Evolutionary conservation across 176 grass and related monocot genomes (phyloP), one percentile per base, ranked within the genome.

Genomic region (Oropetium thomaeum): DNA sequence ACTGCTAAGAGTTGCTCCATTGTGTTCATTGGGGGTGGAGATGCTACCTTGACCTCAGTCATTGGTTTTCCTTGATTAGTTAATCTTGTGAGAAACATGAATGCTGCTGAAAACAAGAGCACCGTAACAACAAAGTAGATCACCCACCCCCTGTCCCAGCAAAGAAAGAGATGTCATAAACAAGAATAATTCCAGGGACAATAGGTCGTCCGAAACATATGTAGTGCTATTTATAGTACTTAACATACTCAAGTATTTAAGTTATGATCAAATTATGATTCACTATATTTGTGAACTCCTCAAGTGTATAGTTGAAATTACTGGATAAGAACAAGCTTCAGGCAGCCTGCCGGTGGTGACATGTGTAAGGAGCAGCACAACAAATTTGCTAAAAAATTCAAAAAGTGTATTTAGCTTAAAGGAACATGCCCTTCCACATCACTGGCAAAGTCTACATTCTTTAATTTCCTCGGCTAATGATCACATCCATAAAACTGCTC

Each of bases 1-100:
- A 98, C 95, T 62, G 95, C 91, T 77, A 94, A 84, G 47, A 98
- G 86, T 86, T 98, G 95, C 74, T 98, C 95, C 95, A 98, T 84
- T 31, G 88, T 94, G 82, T 87, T 98, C 91, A 94, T 84, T 70
- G 89, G 64, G 61, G 89, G 86, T 82, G 95, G 95, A 65, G 87
- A 88, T 72, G 71, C 76, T 62, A 98, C 95, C 77, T 94, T 98
- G 62, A 98, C 23, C 71, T 85, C 86, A 70, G 69, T 60, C 71
- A 98, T 85, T 65, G 81, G 82, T 58, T 78, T 87, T 78, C 88
- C 95, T 80, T 89, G 83, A 78, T 80, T 94, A 73, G 81, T 81
- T 75, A 93, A 83, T 89, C 87, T 84, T 43, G 95, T 98, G 45
- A 98, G 79, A 67, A 93, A 74, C 87, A 98, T 98, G 74, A 98